phyloP scores from a whole-genome alignment of 2,329 filamentous ascomycete genomes.

The Diplodia corticola region DNA sequence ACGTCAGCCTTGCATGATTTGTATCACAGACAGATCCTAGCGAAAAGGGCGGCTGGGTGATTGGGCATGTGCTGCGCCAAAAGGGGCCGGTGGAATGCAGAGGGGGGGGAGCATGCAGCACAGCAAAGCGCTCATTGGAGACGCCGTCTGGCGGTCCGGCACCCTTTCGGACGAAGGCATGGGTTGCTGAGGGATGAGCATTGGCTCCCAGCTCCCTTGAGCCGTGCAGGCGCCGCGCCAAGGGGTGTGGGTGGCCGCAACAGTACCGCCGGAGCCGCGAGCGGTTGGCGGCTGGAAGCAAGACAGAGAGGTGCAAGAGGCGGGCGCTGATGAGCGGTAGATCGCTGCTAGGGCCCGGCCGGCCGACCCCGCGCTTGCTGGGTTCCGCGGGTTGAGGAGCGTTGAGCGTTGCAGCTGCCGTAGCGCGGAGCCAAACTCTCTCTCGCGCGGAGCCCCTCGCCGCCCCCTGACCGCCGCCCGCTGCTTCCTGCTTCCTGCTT shows the following conservation, averaged over 20 bases:
- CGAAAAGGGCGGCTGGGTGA: neutral
- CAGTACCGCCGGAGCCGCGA: neutral
- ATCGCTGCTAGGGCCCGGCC: neutral
- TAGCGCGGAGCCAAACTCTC: neutral
- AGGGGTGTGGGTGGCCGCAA: neutral
- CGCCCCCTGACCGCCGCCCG: neutral
- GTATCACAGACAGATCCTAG: slow-evolving; percentile 12
- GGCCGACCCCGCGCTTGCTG: slow-evolving; percentile 2
- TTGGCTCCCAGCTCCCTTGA: slow-evolving; percentile 16
- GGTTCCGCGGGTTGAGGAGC: neutral
- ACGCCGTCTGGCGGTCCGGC: neutral
- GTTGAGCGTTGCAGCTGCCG: neutral
- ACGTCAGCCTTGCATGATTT: neutral
- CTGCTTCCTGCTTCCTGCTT: no score
- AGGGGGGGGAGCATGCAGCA: neutral
- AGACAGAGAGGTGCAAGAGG: neutral
- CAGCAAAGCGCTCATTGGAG: slow-evolving; percentile 2
- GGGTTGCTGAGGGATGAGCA: neutral
- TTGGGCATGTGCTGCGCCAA: slow-evolving; percentile 5
- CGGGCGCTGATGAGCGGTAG: neutral
- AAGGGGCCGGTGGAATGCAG: slow-evolving; percentile 7
- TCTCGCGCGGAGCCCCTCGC: neutral
- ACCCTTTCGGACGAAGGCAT: slow-evolving; percentile 10
- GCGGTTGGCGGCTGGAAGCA: neutral
- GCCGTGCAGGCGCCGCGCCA: slow-evolving; percentile 16